Base-by-base conservation (phyloP, 352 stramenopile genomes). In the Thalassiosira exigua region DNA sequence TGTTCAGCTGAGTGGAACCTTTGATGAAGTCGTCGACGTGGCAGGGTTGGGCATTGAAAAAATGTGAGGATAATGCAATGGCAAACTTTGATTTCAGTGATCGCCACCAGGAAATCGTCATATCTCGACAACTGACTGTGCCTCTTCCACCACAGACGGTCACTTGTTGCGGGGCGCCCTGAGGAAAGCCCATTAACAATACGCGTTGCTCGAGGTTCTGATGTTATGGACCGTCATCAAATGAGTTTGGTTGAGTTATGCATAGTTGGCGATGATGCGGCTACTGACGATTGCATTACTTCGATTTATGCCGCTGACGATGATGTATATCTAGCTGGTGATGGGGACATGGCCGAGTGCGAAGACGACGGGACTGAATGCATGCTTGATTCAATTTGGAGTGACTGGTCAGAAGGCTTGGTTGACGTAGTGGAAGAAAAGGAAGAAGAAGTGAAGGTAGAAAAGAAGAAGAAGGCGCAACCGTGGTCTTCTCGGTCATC, bases 401-500 rank as follows among this genome's bases (percentile, higher is more conserved):
- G 70, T 36, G 61, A 39, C n/a, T 89, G 78, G 73, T 57, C 54
- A 11, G 77, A 86, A 19, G 78, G 58, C n/a, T 71, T 85, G 24
- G 46, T 42, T 17, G 69, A 73, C 4, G 42, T 70, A 41, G 61
- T 33, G n/a, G 52, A 62, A 26, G 50, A 26, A 50, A 42, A 21
- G 48, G 67, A 69, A 50, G 75, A 86, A 64, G 54, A 70, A 48
- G 41, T 21, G 27, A 73, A 75, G 24, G 60, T 72, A 32, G n/a
- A 71, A 54, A 82, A 77, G 56, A 85, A 86, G 54, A 75, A 86
- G 33, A 66, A 75, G 48, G 66, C 67, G 61, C n/a, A n/a, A n/a
- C 87, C 87, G 41, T 93, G 87, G 87, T 75, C 72, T 30, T 91
- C 85, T 3, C 44, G 88, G 56, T 88, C 81, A n/a, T 91, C 83